Base-by-base conservation (phyloP, 306 rosid species). In the Betula pendula region DNA sequence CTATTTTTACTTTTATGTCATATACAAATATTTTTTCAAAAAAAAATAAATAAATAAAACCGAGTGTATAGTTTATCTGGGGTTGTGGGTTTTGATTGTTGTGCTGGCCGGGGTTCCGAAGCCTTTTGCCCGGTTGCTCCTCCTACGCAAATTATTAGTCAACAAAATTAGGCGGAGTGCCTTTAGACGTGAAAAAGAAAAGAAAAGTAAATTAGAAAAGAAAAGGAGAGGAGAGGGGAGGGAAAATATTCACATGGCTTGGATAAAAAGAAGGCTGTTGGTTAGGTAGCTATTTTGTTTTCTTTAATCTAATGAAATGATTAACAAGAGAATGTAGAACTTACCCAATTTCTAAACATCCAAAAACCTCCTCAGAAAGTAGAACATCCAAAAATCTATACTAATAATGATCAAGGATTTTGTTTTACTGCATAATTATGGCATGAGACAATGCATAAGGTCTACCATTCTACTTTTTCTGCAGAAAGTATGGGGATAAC, bases 141-240 rank as follows among this genome's bases (percentile, higher is more conserved):
- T 22, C 65, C 14, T 56, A 67, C 31, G n/a, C 20, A 35, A 8
- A 69, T 9, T n/a, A 60, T 56, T 8, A 73, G 91, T 88, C 91
- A 88, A 88, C 78, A 85, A 81, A 80, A 76, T 73, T 60, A 78
- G 89, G 81, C 83, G 80, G 79, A 5, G 75, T 48, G 70, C 52
- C 71, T 67, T 75, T 74, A 67, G 76, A 58, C 71, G 2, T 6
- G 0, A 49, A 52, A 47, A 44, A 31, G 20, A 52, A 47, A 44
- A 31, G 20, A 10, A 51, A 29, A 7, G 20, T 53, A 43, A 19
- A 58, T 27, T 9, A 47, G 27, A 27, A 45, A 56, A 56, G 44
- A 53, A 69, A 48, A 43, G 27, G 22, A 27, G 40, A 2, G 38
- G 27, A 42, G 24, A 49, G 33, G 33, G 8, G 13, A 0, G 42